These are phyloP conservation scores for Saitozyma podzolica DNA, from an alignment of 768 basidiomycete genomes.

Conservation along the genomic window DNA sequence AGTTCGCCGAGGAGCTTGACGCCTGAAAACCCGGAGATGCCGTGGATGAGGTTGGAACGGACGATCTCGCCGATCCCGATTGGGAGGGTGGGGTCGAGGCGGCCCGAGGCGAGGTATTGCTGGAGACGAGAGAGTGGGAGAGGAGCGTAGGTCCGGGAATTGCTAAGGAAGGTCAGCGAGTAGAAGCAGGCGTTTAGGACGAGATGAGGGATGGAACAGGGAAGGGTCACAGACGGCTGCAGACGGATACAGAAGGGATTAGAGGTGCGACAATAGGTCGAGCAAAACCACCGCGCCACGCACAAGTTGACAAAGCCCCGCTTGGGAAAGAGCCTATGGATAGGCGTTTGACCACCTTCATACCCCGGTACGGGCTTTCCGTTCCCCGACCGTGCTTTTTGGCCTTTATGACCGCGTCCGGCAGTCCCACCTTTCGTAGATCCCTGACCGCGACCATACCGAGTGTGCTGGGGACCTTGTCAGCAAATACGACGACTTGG, in stretches of 20 bases:
- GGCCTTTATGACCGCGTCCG: constrained; percentile 91
- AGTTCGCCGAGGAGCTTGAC: constrained; percentile 80
- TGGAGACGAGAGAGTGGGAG: constrained; percentile 86
- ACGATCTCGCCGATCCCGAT: constrained; percentile 85
- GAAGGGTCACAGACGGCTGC: neutral
- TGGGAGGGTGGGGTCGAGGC: constrained; percentile 73
- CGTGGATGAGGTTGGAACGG: constrained; percentile 82
- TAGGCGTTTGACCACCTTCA: constrained; percentile 95
- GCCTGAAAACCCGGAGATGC: constrained; percentile 71
- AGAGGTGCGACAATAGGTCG: too few species aligned
- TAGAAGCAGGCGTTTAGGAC: neutral
- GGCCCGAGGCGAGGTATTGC: constrained; percentile 83
- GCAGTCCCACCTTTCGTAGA: constrained; percentile 89
- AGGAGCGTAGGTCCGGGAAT: constrained; percentile 72
- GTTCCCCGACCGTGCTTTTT: constrained; percentile 86
- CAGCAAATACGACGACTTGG: neutral
- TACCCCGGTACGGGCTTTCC: constrained; percentile 80
- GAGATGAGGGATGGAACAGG: neutral
- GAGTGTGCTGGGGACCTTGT: constrained; percentile 12
- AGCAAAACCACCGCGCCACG: constrained; percentile 47
- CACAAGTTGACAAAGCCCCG: constrained; percentile 90
- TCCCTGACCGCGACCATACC: constrained; percentile 78
- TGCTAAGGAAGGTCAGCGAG: constrained; percentile 56
- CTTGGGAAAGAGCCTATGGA: constrained; percentile 88
- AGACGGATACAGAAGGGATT: neutral